Conservation (phyloP, 495 filamentous ascomycete genomes). For the Chaetomium fimeti region DNA sequence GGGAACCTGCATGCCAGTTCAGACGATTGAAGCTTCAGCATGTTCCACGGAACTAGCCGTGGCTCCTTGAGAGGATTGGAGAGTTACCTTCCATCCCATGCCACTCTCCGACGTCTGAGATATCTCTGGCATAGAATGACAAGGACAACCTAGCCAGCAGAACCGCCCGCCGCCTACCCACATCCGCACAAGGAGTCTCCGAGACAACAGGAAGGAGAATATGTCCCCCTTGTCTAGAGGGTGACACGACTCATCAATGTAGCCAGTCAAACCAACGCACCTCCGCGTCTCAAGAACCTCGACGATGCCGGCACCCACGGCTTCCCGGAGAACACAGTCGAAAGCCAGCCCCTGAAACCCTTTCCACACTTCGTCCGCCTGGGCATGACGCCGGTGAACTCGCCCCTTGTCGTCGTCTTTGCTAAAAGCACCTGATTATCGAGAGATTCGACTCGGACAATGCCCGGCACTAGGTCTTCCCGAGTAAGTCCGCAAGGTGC, state of each 20-base stretch:
- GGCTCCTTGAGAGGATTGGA: neutral
- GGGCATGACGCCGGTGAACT: constrained; percentile 67
- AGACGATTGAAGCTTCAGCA: constrained; percentile 14
- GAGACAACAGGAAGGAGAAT: neutral
- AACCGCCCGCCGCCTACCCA: neutral
- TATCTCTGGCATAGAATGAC: neutral
- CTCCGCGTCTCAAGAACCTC: constrained; percentile 84
- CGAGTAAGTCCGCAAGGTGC: constrained; percentile 64
- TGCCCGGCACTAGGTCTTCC: constrained; percentile 63
- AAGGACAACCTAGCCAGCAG: constrained; percentile 2
- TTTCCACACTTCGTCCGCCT: constrained; percentile 78
- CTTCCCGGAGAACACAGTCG: constrained; percentile 75
- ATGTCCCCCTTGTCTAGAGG: neutral
- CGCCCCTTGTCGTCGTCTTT: constrained; percentile 64
- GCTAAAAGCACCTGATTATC: constrained; percentile 56
- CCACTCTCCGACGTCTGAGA: neutral
- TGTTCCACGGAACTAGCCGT: neutral
- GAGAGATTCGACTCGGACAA: constrained; percentile 62
- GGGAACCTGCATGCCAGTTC: constrained; percentile 8
- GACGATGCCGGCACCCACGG: constrained; percentile 72
- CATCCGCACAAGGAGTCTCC: neutral
- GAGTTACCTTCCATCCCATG: neutral
- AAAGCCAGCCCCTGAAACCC: constrained; percentile 73
- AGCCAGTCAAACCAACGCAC: constrained; percentile 46
- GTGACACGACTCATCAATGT: neutral